phyloP scores from a whole-genome alignment of 1,284 basidiomycete genomes.

The Rhizoctonia solani region DNA sequence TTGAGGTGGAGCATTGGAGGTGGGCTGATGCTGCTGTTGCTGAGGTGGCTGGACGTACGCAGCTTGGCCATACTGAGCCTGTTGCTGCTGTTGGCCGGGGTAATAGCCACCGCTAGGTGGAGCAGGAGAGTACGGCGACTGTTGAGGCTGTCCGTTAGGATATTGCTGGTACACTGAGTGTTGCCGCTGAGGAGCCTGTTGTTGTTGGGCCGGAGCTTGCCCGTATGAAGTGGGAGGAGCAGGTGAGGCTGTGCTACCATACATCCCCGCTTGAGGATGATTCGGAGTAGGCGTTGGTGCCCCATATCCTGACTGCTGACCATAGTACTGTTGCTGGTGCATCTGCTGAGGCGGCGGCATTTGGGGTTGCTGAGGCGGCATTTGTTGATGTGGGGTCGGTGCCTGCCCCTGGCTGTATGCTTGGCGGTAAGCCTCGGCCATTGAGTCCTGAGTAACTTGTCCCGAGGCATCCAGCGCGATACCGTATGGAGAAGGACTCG shows the following conservation, averaged over 20 bases:
- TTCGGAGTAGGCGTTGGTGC: constrained; percentile 27
- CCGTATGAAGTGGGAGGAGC: constrained; percentile 39
- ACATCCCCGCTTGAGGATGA: constrained; percentile 40
- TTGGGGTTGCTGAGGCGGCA: constrained; percentile 40
- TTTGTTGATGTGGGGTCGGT: constrained; percentile 41
- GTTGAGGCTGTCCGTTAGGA: constrained; percentile 39
- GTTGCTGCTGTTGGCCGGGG: constrained; percentile 39
- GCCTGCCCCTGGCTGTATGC: constrained; percentile 10
- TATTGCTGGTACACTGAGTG: constrained; percentile 38
- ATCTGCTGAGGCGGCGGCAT: constrained; percentile 42
- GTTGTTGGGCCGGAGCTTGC: constrained; percentile 42
- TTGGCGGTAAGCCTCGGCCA: constrained; percentile 60
- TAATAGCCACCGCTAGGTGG: constrained; percentile 41
- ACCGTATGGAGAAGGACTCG: constrained; percentile 58
- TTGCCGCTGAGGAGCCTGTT: constrained; percentile 39
- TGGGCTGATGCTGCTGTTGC: constrained; percentile 38
- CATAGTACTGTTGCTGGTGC: constrained; percentile 39
- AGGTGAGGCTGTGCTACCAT: constrained; percentile 32
- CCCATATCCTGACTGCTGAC: constrained; percentile 24
- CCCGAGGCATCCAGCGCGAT: constrained; percentile 79
- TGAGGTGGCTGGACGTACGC: constrained; percentile 2
- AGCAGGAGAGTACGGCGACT: constrained; percentile 40
- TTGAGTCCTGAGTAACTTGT: constrained; percentile 76
- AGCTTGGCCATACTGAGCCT: no score
- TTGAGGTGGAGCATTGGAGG: constrained; percentile 26